Evolutionary conservation across 2,329 filamentous ascomycete species (phyloP).

Genomic region (Diaporthe sp.): DNA sequence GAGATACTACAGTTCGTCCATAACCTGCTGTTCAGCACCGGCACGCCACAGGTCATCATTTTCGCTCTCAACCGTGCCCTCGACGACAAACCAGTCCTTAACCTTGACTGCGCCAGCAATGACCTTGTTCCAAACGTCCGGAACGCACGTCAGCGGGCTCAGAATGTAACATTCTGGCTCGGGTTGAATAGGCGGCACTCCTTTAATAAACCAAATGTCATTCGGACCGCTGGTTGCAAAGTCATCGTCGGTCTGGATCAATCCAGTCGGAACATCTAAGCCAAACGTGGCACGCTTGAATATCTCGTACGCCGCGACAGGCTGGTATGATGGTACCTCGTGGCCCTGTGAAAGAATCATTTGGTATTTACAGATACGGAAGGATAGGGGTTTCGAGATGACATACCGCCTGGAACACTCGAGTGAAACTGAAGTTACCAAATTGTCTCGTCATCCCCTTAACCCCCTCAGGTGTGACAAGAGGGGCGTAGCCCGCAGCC

Average conservation of each 20-base stretch:
- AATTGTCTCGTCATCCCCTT: conserved; percentile 74
- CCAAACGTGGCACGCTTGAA: conserved; percentile 56
- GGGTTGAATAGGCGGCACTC: conserved; percentile 31
- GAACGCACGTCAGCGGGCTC: conserved; percentile 34
- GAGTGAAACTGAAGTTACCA: conserved; percentile 71
- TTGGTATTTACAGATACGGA: not conserved
- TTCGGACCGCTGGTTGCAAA: conserved; percentile 32
- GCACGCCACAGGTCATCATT: not conserved
- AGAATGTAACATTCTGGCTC: conserved; percentile 37
- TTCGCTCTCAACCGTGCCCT: not conserved
- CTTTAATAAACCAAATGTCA: conserved; percentile 33
- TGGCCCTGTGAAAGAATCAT: conserved; percentile 51
- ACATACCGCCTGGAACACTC: conserved; percentile 61
- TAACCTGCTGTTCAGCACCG: not conserved
- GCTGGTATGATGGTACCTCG: conserved; percentile 63
- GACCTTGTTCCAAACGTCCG: conserved; percentile 37
- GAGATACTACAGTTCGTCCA: not conserved
- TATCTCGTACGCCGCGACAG: conserved; percentile 55
- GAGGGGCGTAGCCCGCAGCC: conserved; percentile 70
- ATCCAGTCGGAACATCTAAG: conserved; percentile 35
- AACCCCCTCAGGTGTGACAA: conserved; percentile 66
- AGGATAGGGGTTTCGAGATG: too few relatives aligned
- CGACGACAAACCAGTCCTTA: conserved; percentile 38
- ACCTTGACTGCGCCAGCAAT: conserved; percentile 34
- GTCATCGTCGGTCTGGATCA: conserved; percentile 19